Percentiles rank a stretch among this genome's conserved stretches.
Evolutionary conservation across 75 land plant species (phyloP).

Genomic region (Larix kaempferi): DNA sequence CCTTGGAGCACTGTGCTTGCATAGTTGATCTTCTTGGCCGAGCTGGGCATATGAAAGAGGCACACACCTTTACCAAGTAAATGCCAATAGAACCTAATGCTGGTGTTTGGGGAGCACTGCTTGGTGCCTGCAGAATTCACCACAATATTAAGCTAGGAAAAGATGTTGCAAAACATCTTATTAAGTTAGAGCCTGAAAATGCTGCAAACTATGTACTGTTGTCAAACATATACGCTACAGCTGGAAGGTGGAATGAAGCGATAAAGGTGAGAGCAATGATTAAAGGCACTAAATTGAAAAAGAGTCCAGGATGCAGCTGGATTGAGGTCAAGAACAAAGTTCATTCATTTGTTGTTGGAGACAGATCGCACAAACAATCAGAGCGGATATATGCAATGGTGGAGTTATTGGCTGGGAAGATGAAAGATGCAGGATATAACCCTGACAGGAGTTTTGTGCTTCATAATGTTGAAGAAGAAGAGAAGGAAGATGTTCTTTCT

Average conservation of each 20-base stretch:
- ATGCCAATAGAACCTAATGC: conserved; percentile 44
- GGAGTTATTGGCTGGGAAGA: neutral
- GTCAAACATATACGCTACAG: conserved; percentile 12
- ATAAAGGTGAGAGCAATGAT: neutral
- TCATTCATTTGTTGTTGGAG: neutral
- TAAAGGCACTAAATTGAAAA: neutral
- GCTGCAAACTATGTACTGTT: conserved; percentile 38
- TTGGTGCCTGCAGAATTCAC: conserved; percentile 40
- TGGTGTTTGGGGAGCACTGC: conserved; percentile 40
- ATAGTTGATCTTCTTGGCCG: conserved; percentile 58
- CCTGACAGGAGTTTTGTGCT: neutral
- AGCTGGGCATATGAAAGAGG: conserved; percentile 45
- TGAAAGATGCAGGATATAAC: neutral
- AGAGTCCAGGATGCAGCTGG: conserved; percentile 2
- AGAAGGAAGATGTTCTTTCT: neutral
- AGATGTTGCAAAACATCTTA: conserved; percentile 21
- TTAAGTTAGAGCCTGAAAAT: conserved; percentile 39
- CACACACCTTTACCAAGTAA: conserved; percentile 18
- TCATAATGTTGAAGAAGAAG: neutral
- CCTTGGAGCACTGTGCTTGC: conserved; percentile 48
- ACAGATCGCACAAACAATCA: neutral
- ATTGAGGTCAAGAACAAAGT: neutral
- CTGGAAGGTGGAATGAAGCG: neutral
- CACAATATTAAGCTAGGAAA: conserved; percentile 32
- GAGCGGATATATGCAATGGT: neutral